Evolutionary conservation across 306 rosid species (phyloP).

Genomic region (Fragaria ananassa): DNA sequence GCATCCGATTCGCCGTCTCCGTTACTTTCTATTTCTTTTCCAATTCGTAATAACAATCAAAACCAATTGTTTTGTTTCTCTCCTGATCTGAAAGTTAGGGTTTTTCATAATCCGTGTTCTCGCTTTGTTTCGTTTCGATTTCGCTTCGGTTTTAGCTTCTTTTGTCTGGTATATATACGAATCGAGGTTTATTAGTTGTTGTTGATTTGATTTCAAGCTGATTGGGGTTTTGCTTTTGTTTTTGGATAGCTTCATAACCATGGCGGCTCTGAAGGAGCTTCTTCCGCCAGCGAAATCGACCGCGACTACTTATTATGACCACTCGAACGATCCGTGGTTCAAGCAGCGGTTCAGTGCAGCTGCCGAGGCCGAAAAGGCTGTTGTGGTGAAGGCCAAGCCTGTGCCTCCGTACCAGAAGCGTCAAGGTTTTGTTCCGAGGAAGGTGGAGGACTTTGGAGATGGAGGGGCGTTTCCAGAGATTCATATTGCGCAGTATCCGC

Average conservation of each 20-base stretch:
- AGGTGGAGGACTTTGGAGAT: slow-evolving; percentile 76
- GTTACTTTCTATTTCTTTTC: neutral
- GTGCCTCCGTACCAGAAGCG: slow-evolving; percentile 75
- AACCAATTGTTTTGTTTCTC: neutral
- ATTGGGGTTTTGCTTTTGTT: neutral
- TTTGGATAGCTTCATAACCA: slow-evolving; percentile 15
- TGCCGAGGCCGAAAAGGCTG: slow-evolving; percentile 50
- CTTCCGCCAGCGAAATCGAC: slow-evolving; percentile 65
- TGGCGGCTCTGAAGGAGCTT: slow-evolving; percentile 74
- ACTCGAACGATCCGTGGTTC: slow-evolving; percentile 89
- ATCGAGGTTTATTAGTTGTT: neutral
- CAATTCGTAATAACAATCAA: neutral
- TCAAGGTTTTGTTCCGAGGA: slow-evolving; percentile 77
- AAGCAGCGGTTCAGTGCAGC: slow-evolving; percentile 65
- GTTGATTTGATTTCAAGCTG: neutral
- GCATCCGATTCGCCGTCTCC: neutral
- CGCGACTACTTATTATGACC: slow-evolving; percentile 60
- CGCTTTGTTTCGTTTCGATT: neutral
- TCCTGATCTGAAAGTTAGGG: neutral
- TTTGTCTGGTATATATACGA: neutral
- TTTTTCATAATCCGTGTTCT: neutral
- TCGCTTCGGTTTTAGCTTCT: neutral
- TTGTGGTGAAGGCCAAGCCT: slow-evolving; percentile 42
- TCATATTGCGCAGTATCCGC: slow-evolving; percentile 86
- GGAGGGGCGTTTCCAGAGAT: slow-evolving; percentile 95